Conservation (phyloP, 2,329 filamentous ascomycete genomes). For the Microsporum ferrugineum region DNA sequence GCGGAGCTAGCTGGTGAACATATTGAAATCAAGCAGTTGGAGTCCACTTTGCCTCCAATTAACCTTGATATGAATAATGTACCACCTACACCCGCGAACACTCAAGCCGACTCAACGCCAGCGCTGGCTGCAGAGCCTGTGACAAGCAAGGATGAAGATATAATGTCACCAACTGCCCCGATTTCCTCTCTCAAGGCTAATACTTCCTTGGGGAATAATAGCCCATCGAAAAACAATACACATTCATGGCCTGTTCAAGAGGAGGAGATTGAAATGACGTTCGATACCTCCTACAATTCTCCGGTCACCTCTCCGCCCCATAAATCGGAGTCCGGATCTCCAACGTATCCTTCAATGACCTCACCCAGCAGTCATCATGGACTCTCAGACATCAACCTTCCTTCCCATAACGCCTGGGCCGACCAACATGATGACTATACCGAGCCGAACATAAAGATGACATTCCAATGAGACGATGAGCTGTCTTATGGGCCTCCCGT, state of each 20-base stretch:
- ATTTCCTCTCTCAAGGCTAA: not conserved
- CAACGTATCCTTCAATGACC: not conserved
- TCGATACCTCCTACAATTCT: constrained; percentile 52
- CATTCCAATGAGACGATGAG: constrained; percentile 43
- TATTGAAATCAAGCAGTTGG: constrained; percentile 63
- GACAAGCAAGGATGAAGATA: not conserved
- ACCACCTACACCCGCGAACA: constrained; percentile 8
- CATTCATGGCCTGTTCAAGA: constrained; percentile 16
- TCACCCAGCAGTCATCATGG: not conserved
- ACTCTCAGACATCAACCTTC: constrained; percentile 1
- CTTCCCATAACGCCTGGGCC: constrained; percentile 53
- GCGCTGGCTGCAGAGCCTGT: not conserved
- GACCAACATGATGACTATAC: constrained; percentile 56
- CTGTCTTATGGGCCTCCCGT: not conserved
- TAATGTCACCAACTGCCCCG: not conserved
- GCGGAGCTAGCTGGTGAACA: constrained; percentile 67
- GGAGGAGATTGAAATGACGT: constrained; percentile 53
- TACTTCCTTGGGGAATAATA: not conserved
- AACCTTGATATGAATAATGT: constrained; percentile 51
- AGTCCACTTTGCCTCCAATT: constrained; percentile 83
- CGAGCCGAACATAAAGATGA: constrained; percentile 69
- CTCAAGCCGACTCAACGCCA: not conserved
- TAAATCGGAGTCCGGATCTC: not conserved
- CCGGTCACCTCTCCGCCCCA: not conserved
- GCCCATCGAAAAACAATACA: not conserved